Evolutionary conservation across 345 rosid species (phyloP).

Genomic region (Nephelium lappaceum): DNA sequence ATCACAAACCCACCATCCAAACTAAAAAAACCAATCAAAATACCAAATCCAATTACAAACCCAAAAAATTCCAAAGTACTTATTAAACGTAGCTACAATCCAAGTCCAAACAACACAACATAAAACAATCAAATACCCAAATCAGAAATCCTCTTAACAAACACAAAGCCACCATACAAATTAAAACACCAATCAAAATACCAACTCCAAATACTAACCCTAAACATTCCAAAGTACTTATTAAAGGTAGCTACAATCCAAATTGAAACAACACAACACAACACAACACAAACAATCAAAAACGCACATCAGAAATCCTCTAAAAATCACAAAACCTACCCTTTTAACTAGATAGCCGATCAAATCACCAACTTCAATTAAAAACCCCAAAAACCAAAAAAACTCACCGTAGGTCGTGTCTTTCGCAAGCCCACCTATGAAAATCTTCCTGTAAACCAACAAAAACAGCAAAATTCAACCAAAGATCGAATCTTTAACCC

Average conservation of each 20-base stretch:
- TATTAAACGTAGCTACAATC: constrained; percentile 61
- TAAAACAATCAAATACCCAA: not conserved
- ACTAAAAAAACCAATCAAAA: not conserved
- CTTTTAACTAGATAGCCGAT: not conserved
- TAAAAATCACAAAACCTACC: not conserved
- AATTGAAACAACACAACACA: not conserved
- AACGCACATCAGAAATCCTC: not conserved
- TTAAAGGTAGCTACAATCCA: constrained; percentile 57
- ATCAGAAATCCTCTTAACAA: not conserved
- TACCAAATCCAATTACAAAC: not conserved
- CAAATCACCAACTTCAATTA: not conserved
- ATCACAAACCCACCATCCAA: not conserved
- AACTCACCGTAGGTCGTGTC: constrained; percentile 65
- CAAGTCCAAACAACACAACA: not conserved
- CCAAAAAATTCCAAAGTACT: constrained; percentile 52
- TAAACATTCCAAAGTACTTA: constrained; percentile 55
- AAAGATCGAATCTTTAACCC: too few species aligned
- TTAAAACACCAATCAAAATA: not conserved
- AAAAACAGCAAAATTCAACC: not conserved
- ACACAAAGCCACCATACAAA: not conserved
- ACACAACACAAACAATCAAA: not conserved
- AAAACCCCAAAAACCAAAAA: not conserved
- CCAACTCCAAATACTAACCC: not conserved
- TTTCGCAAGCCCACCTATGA: constrained; percentile 84
- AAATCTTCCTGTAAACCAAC: constrained; percentile 64